Conservation (phyloP, 2,329 filamentous ascomycete species). For the Clonostachys rosea region DNA sequence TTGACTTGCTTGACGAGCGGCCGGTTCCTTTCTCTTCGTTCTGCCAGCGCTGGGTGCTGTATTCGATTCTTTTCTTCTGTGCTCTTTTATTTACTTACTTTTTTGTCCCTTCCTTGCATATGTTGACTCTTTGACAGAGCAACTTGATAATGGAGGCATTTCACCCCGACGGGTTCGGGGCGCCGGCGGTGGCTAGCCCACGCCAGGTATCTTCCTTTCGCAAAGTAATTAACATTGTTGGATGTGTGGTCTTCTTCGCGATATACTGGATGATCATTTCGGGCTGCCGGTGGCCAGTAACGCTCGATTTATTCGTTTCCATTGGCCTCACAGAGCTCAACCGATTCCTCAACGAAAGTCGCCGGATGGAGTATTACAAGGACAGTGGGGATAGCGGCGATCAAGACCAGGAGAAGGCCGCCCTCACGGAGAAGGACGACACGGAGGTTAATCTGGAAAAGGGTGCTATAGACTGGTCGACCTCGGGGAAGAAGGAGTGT, state of each 20-base stretch:
- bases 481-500: constrained; percentile 6
- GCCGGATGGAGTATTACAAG: constrained; percentile 9
- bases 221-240: constrained; percentile 9
- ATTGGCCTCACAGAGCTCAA: constrained; percentile 11
- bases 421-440: background rate
- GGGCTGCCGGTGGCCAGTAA: constrained; percentile 12
- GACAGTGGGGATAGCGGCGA: constrained; percentile 5
- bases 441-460: background rate
- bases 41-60: no score
- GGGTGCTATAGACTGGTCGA: background rate
- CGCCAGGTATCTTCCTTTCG: constrained; percentile 2
- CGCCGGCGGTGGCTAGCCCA: no score
- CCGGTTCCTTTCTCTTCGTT: no score
- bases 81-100: no score
- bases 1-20: no score
- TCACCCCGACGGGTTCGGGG: no score
- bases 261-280: constrained; percentile 9
- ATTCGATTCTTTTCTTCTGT: no score
- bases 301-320: constrained; percentile 11
- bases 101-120: no score
- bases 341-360: constrained; percentile 11
- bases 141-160: no score
- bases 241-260: constrained; percentile 9
- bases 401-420: constrained; percentile 3
- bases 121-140: no score